phyloP scores from a whole-genome alignment of 2,329 filamentous ascomycete genomes.

The Hyphodiscus sp. region DNA sequence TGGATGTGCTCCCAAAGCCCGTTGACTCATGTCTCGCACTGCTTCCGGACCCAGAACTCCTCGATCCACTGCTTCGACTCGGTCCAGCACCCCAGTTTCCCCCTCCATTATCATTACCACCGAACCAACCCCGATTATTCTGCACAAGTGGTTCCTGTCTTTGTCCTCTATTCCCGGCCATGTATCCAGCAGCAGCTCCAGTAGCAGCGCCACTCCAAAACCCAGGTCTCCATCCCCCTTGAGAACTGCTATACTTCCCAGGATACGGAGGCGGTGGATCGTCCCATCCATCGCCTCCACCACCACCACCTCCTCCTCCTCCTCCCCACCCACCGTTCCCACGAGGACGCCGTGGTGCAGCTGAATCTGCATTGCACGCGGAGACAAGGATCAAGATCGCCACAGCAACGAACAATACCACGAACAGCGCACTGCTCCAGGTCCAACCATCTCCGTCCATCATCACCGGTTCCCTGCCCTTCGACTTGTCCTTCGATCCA shows the following conservation, averaged over 20 bases:
- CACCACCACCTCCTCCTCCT: constrained; percentile 36
- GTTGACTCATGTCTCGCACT: constrained; percentile 56
- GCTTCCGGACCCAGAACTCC: constrained; percentile 26
- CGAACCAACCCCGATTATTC: constrained; percentile 11
- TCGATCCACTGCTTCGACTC: constrained; percentile 27
- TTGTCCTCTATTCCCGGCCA: constrained; percentile 46
- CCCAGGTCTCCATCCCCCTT: constrained; percentile 59
- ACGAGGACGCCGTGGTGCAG: constrained; percentile 21
- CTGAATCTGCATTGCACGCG: background rate
- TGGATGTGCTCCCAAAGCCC: constrained; percentile 64
- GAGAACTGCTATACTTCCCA: constrained; percentile 17
- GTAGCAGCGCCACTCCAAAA: constrained; percentile 61
- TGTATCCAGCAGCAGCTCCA: constrained; percentile 63
- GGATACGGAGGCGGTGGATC: constrained; percentile 29
- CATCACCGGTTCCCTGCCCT: constrained; percentile 6
- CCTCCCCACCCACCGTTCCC: constrained; percentile 30
- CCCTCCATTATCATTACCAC: constrained; percentile 16
- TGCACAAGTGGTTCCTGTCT: constrained; percentile 28
- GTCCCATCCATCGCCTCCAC: constrained; percentile 29
- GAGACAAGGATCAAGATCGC: constrained; percentile 52
- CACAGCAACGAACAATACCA: constrained; percentile 53
- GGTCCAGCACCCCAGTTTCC: background rate
- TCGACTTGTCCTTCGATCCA: background rate
- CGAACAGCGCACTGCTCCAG: constrained; percentile 46
- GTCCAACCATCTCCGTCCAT: constrained; percentile 16